Base-by-base conservation (phyloP, 2,329 filamentous ascomycete species). In the Cryphonectria radicalis region DNA sequence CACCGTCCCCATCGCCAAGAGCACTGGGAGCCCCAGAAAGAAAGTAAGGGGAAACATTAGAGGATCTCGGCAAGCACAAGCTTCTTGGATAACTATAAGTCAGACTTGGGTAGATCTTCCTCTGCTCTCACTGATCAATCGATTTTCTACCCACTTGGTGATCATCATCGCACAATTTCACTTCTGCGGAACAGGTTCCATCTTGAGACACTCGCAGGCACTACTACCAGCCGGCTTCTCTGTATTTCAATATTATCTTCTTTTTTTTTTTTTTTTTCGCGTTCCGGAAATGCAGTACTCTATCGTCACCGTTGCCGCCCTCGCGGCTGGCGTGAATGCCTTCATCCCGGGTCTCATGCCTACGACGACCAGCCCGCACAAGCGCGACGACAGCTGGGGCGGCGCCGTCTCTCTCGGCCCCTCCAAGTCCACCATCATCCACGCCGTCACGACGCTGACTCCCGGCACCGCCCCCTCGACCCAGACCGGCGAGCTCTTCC, bases 371-470 rank as follows among this genome's bases (percentile, higher is more conserved):
- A 22, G 59, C 32, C 28, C 40, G 17, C 22, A 59, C 13, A 60
- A 50, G 43, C 60, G 70, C 22, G 60, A 53, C 3, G 70, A 72
- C 25, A 55, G 0, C n/a, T 72, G 70, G 70, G 70, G 70, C 8
- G 70, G 70, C 5, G 63, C 70, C 13, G 70, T 72, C n/a, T 72
- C 70, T 37, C 67, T 72, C 1, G 70, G 70, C n/a, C 70, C 70
- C 17, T 66, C 67, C 8, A 72, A 64, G 42, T 72, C 70, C 4
- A 69, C 67, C 17, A 83, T 83, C 69, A 73, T 80, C 74, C 78
- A 80, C 46, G 79, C 82, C 5, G 79, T 81, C 19, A 83, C 82
- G 10, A 82, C 79, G 7, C 71, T 83, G n/a, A 79, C 81, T 50
- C 82, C 82, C 1, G 82, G 82, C 32, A 72, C 75, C 1, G 80